phyloP scores from a whole-genome alignment of 768 basidiomycete genomes.

The Rhizopogon vesiculosus region DNA sequence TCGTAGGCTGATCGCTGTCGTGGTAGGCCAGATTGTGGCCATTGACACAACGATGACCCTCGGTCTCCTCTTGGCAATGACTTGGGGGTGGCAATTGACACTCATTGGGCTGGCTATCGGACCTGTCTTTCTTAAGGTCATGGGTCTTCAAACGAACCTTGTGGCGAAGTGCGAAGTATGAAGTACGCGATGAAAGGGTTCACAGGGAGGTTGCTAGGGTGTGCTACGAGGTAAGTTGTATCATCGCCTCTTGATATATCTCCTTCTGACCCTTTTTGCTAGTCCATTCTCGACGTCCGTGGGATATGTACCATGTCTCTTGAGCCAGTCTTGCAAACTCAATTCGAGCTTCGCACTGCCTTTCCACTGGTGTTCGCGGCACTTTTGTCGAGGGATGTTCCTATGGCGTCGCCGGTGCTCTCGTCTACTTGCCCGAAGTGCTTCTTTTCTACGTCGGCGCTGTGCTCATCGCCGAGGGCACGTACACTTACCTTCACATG shows the following conservation, averaged over 20 bases:
- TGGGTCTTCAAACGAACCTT: constrained; percentile 68
- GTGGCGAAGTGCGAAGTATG: constrained; percentile 67
- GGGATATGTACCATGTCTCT: no score
- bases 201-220: no score
- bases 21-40: no score
- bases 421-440: constrained; percentile 87
- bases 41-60: constrained; percentile 82
- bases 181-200: constrained; percentile 76
- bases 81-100: no score
- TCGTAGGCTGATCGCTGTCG: constrained; percentile 64
- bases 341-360: constrained; percentile 69
- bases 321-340: constrained; percentile 47
- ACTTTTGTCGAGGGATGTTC: constrained; percentile 86
- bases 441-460: no score
- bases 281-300: no score
- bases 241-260: no score
- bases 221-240: no score
- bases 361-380: constrained; percentile 63
- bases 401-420: constrained; percentile 70
- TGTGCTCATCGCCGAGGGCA: no score
- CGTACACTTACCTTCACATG: constrained; percentile 66
- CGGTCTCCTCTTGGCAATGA: constrained; percentile 30
- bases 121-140: constrained; percentile 73
- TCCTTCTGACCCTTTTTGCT: no score
- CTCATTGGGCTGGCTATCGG: constrained; percentile 48